Base-by-base conservation (phyloP, 1,139 yeast genomes). In the Wickerhamomyces sp. region DNA sequence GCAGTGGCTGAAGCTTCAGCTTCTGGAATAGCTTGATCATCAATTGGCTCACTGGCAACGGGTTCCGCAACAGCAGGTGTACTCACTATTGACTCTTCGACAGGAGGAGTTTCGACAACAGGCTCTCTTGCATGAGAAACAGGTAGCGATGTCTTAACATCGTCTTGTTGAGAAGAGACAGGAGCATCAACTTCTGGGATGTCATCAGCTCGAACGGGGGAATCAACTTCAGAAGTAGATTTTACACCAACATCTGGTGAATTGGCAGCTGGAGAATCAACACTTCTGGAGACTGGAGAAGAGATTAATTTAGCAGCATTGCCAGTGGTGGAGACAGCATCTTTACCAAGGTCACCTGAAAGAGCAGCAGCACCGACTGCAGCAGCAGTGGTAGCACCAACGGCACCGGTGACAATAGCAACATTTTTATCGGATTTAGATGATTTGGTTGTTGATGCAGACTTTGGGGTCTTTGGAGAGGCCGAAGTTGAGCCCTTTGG, bases 361-460 rank as follows among this genome's bases (percentile, higher is more conserved):
- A 32, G 18, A 16, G 41, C 41, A 15, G 33, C 37, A 23, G 41
- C 48, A 31, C 25, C 40, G n/a, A 36, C 43, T 16, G 38, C 36
- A 13, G 36, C 29, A 14, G 38, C 44, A 20, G 23, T 35, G 13
- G 32, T 40, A 26, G 43, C 37, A 25, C 31, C 38, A 14, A 16
- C 16, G 22, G 25, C 26, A 8, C 29, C 33, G 14, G 18, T 31
- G 12, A 23, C 31, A 5, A 28, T 21, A 10, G 43, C 49, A 11
- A 42, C 48, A 28, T 39, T 32, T 9, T 46, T 47, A 23, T 39
- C 36, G 6, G 38, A 35, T 16, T 46, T 49, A 13, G 38, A 31
- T 6, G 47, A 15, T n/a, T 41, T n/a, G 13, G 9, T 23, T 6
- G 9, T n/a, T 9, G 13, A 6, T 9, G 24, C 9, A 12, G 13